Percentiles rank a stretch among this genome's conserved stretches.
These are phyloP conservation scores for Phlyctochytrium arcticum DNA, from an alignment of 192 early-diverging fungal species.

Conservation along the genomic window DNA sequence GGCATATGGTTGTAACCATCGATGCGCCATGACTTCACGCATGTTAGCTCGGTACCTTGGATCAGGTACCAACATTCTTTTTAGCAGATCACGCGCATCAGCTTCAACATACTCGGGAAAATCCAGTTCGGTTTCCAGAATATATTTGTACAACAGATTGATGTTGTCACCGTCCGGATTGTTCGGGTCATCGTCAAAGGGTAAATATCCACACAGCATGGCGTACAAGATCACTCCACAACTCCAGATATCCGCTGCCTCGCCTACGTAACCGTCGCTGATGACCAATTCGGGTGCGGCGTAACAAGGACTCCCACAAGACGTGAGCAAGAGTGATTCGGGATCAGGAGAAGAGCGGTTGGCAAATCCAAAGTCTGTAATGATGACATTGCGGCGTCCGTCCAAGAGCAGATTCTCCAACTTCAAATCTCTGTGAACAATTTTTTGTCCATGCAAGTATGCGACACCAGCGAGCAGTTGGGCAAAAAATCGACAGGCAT, in stretches of 20 bases:
- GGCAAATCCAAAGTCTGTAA: slow-evolving; percentile 99
- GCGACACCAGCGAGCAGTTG: slow-evolving; percentile 82
- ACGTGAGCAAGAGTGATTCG: slow-evolving; percentile 78
- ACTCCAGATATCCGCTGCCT: slow-evolving; percentile 96
- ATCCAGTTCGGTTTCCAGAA: slow-evolving; percentile 51
- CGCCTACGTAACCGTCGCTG: slow-evolving; percentile 91
- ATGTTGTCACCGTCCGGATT: slow-evolving; percentile 60
- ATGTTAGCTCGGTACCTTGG: slow-evolving; percentile 46
- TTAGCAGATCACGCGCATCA: slow-evolving; percentile 43
- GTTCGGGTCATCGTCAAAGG: slow-evolving; percentile 58
- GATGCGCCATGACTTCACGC: slow-evolving; percentile 48
- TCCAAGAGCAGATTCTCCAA: slow-evolving; percentile 95
- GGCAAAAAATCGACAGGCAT: slow-evolving; percentile 87
- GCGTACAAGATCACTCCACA: slow-evolving; percentile 92
- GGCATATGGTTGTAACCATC: slow-evolving; percentile 32
- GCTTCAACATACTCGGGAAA: slow-evolving; percentile 47
- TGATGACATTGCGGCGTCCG: slow-evolving; percentile 85
- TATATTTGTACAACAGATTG: slow-evolving; percentile 60
- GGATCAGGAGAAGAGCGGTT: slow-evolving; percentile 72
- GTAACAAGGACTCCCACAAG: slow-evolving; percentile 97
- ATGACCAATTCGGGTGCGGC: slow-evolving; percentile 99
- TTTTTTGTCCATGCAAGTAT: slow-evolving; percentile 74
- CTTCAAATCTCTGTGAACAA: slow-evolving; percentile 97
- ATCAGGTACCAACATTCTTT: slow-evolving; percentile 51
- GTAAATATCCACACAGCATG: slow-evolving; percentile 63